These are phyloP conservation scores for Xylaria sp. DNA, from an alignment of 2,329 filamentous ascomycete species.

Conservation along the genomic window DNA sequence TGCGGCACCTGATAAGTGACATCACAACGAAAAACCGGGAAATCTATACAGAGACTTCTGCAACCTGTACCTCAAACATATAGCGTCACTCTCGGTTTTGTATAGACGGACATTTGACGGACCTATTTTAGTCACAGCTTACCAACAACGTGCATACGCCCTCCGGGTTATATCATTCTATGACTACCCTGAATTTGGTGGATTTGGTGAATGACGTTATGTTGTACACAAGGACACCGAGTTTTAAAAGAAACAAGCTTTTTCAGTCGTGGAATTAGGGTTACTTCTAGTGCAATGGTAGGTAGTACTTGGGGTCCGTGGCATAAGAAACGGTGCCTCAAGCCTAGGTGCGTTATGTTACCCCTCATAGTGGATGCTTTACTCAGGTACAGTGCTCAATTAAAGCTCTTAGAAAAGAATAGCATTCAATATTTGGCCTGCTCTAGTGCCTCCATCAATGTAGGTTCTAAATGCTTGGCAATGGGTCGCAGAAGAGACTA, in stretches of 20 bases:
- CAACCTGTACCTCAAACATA: background rate
- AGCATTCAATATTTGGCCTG: background rate
- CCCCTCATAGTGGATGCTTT: background rate
- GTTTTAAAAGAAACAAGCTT: constrained; percentile 1
- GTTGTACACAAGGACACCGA: background rate
- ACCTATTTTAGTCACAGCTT: background rate
- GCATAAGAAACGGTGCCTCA: background rate
- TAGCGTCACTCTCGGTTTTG: background rate
- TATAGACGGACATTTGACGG: background rate
- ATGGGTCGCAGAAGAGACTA: background rate
- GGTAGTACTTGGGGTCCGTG: background rate
- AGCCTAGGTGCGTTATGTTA: background rate
- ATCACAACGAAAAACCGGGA: background rate
- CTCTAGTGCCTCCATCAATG: background rate
- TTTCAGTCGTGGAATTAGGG: background rate
- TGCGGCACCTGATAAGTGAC: background rate
- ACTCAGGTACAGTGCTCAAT: background rate
- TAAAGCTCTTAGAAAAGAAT: background rate
- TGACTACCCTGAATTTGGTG: background rate
- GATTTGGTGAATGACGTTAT: background rate
- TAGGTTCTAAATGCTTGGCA: background rate
- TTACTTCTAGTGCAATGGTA: constrained; percentile 6
- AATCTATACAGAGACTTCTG: background rate
- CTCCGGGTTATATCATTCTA: background rate
- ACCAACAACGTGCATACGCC: background rate